Evolutionary conservation across 2,329 filamentous ascomycete species (phyloP).

Genomic region (Talaromyces sp.): DNA sequence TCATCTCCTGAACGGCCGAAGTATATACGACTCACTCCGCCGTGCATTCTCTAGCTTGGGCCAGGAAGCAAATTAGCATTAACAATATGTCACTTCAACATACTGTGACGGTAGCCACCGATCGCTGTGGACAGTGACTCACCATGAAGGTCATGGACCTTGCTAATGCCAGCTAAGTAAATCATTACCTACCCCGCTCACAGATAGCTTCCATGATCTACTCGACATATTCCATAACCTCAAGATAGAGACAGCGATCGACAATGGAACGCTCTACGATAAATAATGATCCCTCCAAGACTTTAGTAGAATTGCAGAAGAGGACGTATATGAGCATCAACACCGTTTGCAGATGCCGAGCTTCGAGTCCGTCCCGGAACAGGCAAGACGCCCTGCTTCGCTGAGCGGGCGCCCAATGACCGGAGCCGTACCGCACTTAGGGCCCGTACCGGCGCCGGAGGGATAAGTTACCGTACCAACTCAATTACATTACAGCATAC

Average conservation of each 20-base stretch:
- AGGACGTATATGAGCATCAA: neutral
- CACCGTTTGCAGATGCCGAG: conserved; percentile 12
- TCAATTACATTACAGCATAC: neutral
- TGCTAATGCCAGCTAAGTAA: neutral
- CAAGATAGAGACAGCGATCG: neutral
- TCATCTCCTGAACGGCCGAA: neutral
- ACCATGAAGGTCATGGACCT: neutral
- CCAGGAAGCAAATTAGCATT: neutral
- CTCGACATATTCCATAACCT: neutral
- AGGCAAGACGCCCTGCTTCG: neutral
- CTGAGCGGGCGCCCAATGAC: neutral
- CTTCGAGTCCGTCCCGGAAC: conserved; percentile 2
- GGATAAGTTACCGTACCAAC: neutral
- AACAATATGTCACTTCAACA: neutral
- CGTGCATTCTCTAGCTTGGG: neutral
- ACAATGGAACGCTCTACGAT: neutral
- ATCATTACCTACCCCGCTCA: neutral
- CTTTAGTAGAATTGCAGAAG: neutral
- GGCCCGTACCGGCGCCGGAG: conserved; percentile 1
- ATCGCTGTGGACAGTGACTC: neutral
- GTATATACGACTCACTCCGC: conserved; percentile 1
- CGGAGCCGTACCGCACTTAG: neutral
- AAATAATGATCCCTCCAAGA: neutral
- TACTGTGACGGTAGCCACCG: neutral
- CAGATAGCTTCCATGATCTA: neutral